Conservation (phyloP, 805 yeast genomes). For the Dipodascopsis tothii region DNA sequence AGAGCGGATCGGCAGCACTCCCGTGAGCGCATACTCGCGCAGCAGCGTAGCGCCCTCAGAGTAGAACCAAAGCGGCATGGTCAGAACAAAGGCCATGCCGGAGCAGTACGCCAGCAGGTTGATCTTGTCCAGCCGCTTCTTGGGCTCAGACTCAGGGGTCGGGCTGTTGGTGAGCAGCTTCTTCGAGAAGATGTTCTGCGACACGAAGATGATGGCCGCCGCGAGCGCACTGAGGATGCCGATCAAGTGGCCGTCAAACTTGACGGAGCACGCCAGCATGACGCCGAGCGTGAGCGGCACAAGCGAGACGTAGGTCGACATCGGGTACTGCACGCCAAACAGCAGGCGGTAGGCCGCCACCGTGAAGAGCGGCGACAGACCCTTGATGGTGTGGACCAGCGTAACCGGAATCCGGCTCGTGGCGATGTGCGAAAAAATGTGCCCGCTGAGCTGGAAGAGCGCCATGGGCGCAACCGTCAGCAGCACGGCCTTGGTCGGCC, state of each 20-base stretch:
- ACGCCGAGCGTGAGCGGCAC: slow-evolving; percentile 78
- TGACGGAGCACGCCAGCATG: slow-evolving; percentile 50
- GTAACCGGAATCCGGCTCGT: slow-evolving; percentile 90
- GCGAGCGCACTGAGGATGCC: slow-evolving; percentile 65
- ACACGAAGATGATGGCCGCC: slow-evolving; percentile 69
- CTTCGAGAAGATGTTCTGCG: slow-evolving; percentile 81
- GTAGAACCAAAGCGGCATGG: slow-evolving; percentile 64
- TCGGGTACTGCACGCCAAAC: slow-evolving; percentile 51
- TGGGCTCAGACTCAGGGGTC: slow-evolving; percentile 20
- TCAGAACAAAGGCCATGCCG: slow-evolving; percentile 57
- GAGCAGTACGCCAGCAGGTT: slow-evolving; percentile 78
- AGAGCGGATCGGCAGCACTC: slow-evolving; percentile 18
- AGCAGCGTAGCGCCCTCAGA: slow-evolving; percentile 43
- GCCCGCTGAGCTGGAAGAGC: slow-evolving; percentile 84
- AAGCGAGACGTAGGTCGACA: slow-evolving; percentile 68
- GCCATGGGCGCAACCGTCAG: slow-evolving; percentile 88
- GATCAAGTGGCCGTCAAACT: slow-evolving; percentile 40
- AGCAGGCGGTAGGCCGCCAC: slow-evolving; percentile 66
- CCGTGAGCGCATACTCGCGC: slow-evolving; percentile 16
- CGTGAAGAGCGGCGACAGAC: slow-evolving; percentile 81
- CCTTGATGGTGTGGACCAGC: slow-evolving; percentile 87
- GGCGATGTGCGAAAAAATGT: slow-evolving; percentile 85
- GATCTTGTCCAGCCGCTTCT: slow-evolving; percentile 63
- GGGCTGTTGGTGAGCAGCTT: slow-evolving; percentile 52
- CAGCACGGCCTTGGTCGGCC: slow-evolving; percentile 47